Evolutionary conservation across 257 asterid species (phyloP).

Genomic region (Gentiana straminea): DNA sequence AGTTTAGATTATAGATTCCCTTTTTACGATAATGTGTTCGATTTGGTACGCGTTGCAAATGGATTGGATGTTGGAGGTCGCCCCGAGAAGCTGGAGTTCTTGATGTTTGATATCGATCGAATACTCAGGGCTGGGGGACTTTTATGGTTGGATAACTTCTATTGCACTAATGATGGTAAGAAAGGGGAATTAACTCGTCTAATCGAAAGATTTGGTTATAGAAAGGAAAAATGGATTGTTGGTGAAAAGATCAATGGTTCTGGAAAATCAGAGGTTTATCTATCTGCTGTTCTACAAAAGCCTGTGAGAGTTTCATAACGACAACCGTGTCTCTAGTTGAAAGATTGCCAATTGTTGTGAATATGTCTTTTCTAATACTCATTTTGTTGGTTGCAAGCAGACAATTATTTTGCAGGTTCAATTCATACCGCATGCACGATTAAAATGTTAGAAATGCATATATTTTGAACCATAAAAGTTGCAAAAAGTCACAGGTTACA

Average conservation of each 20-base stretch:
- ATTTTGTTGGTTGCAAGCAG: no score
- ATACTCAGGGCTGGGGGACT: constrained; percentile 70
- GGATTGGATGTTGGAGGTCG: constrained; percentile 57
- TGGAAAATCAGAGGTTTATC: constrained; percentile 56
- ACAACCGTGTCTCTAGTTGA: not conserved
- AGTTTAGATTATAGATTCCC: constrained; percentile 87
- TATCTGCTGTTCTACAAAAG: constrained; percentile 72
- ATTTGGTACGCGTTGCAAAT: constrained; percentile 55
- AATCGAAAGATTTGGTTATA: constrained; percentile 73
- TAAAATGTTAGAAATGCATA: no score
- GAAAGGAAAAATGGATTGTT: constrained; percentile 80
- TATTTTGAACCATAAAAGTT: not conserved
- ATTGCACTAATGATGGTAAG: constrained; percentile 57
- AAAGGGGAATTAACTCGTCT: constrained; percentile 46
- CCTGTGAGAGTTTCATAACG: constrained; percentile 34
- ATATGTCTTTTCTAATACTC: not conserved
- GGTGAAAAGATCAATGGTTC: constrained; percentile 64
- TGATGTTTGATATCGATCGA: constrained; percentile 82
- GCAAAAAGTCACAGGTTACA: not conserved
- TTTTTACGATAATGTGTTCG: constrained; percentile 51
- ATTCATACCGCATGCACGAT: no score
- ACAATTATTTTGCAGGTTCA: no score
- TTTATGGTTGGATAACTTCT: constrained; percentile 70
- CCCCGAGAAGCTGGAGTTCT: constrained; percentile 65
- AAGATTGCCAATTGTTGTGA: not conserved